Percentiles rank a stretch among this genome's conserved stretches.
These are phyloP conservation scores for Thoreauomyces humboldtii DNA, from an alignment of 192 early-diverging fungal species.

Conservation along the genomic window DNA sequence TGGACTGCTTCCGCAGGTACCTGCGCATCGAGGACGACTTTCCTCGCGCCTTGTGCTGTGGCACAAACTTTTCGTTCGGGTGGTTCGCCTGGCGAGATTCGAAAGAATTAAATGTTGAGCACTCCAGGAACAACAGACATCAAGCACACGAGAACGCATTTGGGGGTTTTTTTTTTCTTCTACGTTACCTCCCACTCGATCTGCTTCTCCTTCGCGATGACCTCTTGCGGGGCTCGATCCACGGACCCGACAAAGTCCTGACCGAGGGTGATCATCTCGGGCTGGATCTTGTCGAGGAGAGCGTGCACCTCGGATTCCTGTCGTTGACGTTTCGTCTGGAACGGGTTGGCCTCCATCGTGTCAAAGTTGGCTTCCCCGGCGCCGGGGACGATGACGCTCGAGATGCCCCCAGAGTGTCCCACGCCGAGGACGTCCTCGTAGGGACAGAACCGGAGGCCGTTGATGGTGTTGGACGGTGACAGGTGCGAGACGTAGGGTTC, in stretches of 20 bases:
- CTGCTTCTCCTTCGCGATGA: slow-evolving; percentile 56
- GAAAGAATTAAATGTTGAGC: too few species aligned
- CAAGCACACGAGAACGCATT: too few species aligned
- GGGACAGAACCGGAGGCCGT: slow-evolving; percentile 76
- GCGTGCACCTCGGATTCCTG: slow-evolving; percentile 83
- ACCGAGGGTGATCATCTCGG: slow-evolving; percentile 88
- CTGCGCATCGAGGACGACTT: slow-evolving; percentile 75
- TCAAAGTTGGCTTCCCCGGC: slow-evolving; percentile 99
- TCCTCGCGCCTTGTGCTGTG: slow-evolving; percentile 61
- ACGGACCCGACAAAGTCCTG: slow-evolving; percentile 77
- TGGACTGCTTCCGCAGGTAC: slow-evolving; percentile 74
- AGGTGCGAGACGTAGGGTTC: slow-evolving; percentile 88
- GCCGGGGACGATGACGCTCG: slow-evolving; percentile 79
- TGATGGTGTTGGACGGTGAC: slow-evolving; percentile 50
- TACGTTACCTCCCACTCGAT: slow-evolving; percentile 55
- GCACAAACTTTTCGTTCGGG: slow-evolving; percentile 50
- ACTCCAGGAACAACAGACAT: too few species aligned
- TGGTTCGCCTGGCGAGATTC: slow-evolving; percentile 47
- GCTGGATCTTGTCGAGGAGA: slow-evolving; percentile 90
- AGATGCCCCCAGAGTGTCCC: slow-evolving; percentile 76
- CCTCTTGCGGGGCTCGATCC: slow-evolving; percentile 63
- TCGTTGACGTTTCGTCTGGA: slow-evolving; percentile 83
- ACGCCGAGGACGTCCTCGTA: slow-evolving; percentile 93
- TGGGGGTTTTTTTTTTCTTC: too few species aligned
- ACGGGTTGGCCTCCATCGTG: slow-evolving; percentile 87